A percentile compares a stretch with the other conserved stretches of the same genome.
phyloP scores from a whole-genome alignment of 2,329 filamentous ascomycete genomes.

The Xylaria polymorpha region DNA sequence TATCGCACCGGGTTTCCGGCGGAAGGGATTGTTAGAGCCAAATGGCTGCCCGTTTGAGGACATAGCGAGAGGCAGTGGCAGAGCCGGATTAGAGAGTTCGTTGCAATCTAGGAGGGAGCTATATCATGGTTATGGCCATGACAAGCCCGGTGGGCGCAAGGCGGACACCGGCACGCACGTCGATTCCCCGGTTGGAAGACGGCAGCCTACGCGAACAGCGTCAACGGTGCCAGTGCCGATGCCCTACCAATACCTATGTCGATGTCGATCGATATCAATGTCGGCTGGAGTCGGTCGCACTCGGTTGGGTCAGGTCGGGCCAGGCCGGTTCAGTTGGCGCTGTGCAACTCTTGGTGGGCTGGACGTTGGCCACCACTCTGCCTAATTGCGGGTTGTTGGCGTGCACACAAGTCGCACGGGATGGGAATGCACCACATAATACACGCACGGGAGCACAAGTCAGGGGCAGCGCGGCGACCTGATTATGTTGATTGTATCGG shows the following conservation, averaged over 20 bases:
- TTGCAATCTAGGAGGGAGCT: constrained; percentile 21
- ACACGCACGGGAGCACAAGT: constrained; percentile 14
- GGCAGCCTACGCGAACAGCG: not conserved
- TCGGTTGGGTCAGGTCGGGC: constrained; percentile 16
- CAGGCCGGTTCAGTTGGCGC: constrained; percentile 5
- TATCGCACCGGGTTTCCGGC: constrained; percentile 54
- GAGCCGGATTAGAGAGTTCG: constrained; percentile 15
- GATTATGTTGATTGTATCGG: constrained; percentile 12
- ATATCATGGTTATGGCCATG: constrained; percentile 33
- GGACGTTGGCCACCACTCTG: not conserved
- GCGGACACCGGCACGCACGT: constrained; percentile 8
- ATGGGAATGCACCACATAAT: constrained; percentile 14
- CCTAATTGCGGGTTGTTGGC: constrained; percentile 2
- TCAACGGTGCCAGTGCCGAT: not conserved
- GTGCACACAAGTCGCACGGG: constrained; percentile 11
- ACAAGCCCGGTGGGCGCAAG: constrained; percentile 30
- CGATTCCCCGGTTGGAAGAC: constrained; percentile 3
- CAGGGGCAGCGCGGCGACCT: constrained; percentile 5
- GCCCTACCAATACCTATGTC: not conserved
- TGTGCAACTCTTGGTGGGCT: constrained; percentile 7
- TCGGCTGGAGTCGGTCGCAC: constrained; percentile 20
- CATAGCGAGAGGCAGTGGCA: constrained; percentile 47
- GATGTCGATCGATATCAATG: not conserved
- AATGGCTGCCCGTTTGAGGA: constrained; percentile 52
- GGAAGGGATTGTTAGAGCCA: constrained; percentile 65